These are phyloP conservation scores for Cudoniella acicularis DNA, from an alignment of 495 filamentous ascomycete species.

Conservation along the genomic window DNA sequence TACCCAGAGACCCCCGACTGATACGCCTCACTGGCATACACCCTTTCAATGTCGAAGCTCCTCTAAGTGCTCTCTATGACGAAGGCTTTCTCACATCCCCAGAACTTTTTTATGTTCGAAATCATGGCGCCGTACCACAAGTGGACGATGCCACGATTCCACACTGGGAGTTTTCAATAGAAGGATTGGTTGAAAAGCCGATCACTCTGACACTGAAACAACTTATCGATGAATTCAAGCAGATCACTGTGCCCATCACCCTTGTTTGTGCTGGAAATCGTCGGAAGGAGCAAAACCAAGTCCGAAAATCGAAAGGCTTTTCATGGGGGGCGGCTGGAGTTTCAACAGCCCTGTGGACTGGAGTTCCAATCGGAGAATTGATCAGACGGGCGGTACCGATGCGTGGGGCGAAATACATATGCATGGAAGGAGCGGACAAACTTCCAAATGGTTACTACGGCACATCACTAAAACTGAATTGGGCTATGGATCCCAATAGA, in stretches of 20 bases:
- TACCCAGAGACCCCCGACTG: slow-evolving; percentile 80
- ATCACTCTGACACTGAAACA: slow-evolving; percentile 71
- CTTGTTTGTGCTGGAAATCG: slow-evolving; percentile 93
- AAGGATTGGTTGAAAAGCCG: slow-evolving; percentile 80
- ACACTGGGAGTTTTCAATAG: slow-evolving; percentile 81
- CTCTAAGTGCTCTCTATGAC: slow-evolving; percentile 74
- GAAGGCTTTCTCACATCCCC: slow-evolving; percentile 87
- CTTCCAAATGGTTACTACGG: slow-evolving; percentile 90
- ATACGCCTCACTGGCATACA: slow-evolving; percentile 89
- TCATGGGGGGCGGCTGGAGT: slow-evolving; percentile 92
- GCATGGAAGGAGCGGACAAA: slow-evolving; percentile 90
- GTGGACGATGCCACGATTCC: slow-evolving; percentile 70
- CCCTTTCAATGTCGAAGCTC: slow-evolving; percentile 92
- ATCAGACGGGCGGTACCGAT: slow-evolving; percentile 64
- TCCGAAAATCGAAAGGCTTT: slow-evolving; percentile 91
- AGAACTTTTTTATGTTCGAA: slow-evolving; percentile 95
- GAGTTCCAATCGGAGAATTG: slow-evolving; percentile 72
- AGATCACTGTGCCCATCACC: slow-evolving; percentile 83
- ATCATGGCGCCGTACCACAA: slow-evolving; percentile 83
- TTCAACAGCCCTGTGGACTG: slow-evolving; percentile 88
- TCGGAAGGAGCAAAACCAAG: slow-evolving; percentile 90
- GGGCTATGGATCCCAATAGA: slow-evolving; percentile 79
- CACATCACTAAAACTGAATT: slow-evolving; percentile 83
- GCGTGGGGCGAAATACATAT: slow-evolving; percentile 76
- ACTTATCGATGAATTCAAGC: slow-evolving; percentile 71